Percentiles rank a stretch among this genome's conserved stretches.
Evolutionary conservation across 768 basidiomycete species (phyloP).

Genomic region (Termitomyces sp.): DNA sequence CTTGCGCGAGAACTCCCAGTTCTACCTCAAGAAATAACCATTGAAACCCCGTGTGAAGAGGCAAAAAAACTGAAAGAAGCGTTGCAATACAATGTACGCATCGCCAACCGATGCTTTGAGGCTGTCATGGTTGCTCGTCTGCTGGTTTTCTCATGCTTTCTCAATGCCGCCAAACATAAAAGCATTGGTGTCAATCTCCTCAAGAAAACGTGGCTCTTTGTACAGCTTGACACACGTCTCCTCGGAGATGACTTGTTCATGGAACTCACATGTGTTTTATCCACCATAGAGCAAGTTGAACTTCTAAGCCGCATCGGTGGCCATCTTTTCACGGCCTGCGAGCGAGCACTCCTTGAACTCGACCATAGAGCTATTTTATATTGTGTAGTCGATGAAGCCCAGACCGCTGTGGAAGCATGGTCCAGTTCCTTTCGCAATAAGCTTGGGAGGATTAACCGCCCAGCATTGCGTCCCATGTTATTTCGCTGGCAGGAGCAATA

Average conservation of each 20-base stretch:
- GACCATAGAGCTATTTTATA: background rate
- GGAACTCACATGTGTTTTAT: background rate
- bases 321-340: background rate
- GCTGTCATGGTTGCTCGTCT: background rate
- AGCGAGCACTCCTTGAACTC: background rate
- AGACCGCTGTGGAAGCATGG: background rate
- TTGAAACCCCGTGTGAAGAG: background rate
- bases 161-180: background rate
- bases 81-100: background rate
- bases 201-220: background rate
- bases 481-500: background rate
- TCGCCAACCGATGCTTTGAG: background rate
- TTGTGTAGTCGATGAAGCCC: constrained; percentile 2
- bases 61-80: background rate
- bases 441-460: background rate
- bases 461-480: background rate
- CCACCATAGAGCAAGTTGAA: background rate
- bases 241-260: background rate
- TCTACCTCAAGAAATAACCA: background rate
- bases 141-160: background rate
- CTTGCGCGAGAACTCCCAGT: background rate
- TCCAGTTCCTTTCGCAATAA: background rate
- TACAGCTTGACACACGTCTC: background rate
- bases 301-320: background rate
- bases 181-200: background rate